Evolutionary conservation across 1,284 basidiomycete genomes (phyloP).

Genomic region (Chalciporus sp.): DNA sequence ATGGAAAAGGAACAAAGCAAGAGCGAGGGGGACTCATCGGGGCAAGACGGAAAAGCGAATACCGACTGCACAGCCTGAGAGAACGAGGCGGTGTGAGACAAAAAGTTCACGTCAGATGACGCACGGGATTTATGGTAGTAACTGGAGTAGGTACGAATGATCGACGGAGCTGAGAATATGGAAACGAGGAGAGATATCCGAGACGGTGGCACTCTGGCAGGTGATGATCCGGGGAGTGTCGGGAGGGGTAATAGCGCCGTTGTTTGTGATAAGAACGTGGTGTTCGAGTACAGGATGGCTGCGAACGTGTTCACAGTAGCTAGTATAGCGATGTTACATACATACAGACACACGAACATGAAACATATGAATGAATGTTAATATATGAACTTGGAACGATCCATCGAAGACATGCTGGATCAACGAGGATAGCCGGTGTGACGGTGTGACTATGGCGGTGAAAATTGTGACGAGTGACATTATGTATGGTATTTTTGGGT

Average conservation of each 20-base stretch:
- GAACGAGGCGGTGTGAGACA: background rate
- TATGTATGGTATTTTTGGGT: slow-evolving; percentile 15
- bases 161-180: background rate
- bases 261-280: background rate
- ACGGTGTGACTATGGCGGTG: slow-evolving; percentile 8
- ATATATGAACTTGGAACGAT: background rate
- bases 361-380: too few species aligned
- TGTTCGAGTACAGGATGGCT: background rate
- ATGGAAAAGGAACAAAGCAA: too few species aligned
- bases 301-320: too few species aligned
- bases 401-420: background rate
- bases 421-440: background rate
- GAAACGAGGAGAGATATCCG: background rate
- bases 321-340: too few species aligned
- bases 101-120: background rate
- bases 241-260: background rate
- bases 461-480: slow-evolving; percentile 12
- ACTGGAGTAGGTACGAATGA: background rate
- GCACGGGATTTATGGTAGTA: background rate
- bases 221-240: background rate
- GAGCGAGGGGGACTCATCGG: background rate
- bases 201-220: too few species aligned
- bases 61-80: background rate
- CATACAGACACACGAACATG: too few species aligned
- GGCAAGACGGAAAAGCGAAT: background rate